These are phyloP conservation scores for Arxiozyma heterogenica DNA, from an alignment of 1,139 yeast genomes.

Conservation along the genomic window DNA sequence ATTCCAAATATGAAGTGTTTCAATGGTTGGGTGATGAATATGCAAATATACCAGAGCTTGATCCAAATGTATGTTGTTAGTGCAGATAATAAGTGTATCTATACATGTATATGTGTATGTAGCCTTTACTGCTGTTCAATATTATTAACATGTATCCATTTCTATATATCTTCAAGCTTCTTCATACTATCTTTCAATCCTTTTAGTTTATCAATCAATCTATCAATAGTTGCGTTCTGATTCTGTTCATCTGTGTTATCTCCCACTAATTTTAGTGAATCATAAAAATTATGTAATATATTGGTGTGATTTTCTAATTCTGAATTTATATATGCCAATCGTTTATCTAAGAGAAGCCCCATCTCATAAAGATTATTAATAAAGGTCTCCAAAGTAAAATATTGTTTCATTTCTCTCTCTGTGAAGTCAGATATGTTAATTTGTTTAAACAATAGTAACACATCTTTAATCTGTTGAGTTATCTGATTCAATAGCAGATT, in stretches of 20 bases:
- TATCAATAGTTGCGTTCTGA: neutral
- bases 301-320: conserved; percentile 4
- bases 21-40: conserved; percentile 42
- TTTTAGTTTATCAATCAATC: conserved; percentile 6
- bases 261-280: conserved; percentile 4
- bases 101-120: neutral
- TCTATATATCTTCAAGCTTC: conserved; percentile 1
- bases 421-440: conserved; percentile 7
- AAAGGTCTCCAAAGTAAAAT: conserved; percentile 15
- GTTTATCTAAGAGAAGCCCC: conserved; percentile 13
- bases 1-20: conserved; percentile 77
- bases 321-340: conserved; percentile 9
- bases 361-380: conserved; percentile 14
- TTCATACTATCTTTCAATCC: conserved; percentile 7
- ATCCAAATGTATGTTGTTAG: conserved; percentile 21
- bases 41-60: conserved; percentile 18
- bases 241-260: neutral
- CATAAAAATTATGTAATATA: conserved; percentile 6
- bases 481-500: neutral
- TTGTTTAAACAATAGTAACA: neutral
- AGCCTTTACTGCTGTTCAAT: neutral
- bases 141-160: neutral
- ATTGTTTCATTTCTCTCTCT: conserved; percentile 10
- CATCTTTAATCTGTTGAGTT: neutral
- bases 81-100: no score